Evolutionary conservation across 1,284 basidiomycete species (phyloP).

Genomic region (Coniferiporia sulphurascens): DNA sequence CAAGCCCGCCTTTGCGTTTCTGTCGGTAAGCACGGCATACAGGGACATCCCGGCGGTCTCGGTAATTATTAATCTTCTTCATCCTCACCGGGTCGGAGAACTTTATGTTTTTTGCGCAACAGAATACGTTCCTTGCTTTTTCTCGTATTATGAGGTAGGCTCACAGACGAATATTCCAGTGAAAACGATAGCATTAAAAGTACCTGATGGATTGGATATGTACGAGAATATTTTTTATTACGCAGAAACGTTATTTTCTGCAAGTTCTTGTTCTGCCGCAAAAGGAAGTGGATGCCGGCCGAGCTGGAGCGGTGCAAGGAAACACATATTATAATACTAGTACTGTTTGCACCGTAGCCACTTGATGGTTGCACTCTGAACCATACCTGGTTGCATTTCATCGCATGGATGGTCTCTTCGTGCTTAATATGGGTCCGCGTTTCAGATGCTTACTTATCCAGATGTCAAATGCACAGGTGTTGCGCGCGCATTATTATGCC

Average conservation of each 20-base stretch:
- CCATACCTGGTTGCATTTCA: too few relatives aligned
- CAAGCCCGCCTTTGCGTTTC: neutral
- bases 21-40: neutral
- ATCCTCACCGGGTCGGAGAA: neutral
- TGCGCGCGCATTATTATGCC: too few relatives aligned
- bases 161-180: neutral
- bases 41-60: slow-evolving; percentile 2
- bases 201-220: neutral
- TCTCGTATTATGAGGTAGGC: neutral
- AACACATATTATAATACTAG: too few relatives aligned
- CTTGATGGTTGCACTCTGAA: too few relatives aligned
- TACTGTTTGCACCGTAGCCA: too few relatives aligned
- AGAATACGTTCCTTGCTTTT: neutral
- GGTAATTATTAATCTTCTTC: neutral
- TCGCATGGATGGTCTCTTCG: too few relatives aligned
- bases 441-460: too few relatives aligned
- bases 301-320: neutral
- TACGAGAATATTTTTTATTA: too few relatives aligned
- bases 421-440: too few relatives aligned
- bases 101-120: neutral
- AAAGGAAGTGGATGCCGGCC: neutral
- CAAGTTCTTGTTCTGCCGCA: neutral
- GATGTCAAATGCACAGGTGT: too few relatives aligned
- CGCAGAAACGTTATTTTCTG: too few relatives aligned
- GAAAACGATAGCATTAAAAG: neutral